Evolutionary conservation across 495 filamentous ascomycete genomes (phyloP).

Genomic region (Platismatia glauca): DNA sequence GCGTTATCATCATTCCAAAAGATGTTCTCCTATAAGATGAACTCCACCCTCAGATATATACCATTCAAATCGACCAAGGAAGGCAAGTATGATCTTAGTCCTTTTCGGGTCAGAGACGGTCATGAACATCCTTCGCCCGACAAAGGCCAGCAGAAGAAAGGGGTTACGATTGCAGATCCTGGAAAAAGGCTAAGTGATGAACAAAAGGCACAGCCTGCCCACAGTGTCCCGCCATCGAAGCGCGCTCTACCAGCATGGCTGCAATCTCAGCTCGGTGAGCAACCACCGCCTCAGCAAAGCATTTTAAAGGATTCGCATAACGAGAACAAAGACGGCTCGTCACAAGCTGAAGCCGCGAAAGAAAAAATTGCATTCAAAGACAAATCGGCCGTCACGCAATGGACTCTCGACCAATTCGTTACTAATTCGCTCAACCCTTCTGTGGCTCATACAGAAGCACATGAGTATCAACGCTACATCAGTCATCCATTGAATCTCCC

Average conservation of each 20-base stretch:
- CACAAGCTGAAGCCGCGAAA: slow-evolving; percentile 5
- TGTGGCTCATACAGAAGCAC: slow-evolving; percentile 62
- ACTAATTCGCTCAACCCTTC: slow-evolving; percentile 69
- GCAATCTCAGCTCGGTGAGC: slow-evolving; percentile 33
- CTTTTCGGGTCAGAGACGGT: slow-evolving; percentile 65
- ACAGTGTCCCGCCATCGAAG: slow-evolving; percentile 4
- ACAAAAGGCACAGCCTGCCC: neutral
- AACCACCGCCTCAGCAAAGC: slow-evolving; percentile 31
- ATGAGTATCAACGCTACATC: slow-evolving; percentile 87
- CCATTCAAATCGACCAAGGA: slow-evolving; percentile 62
- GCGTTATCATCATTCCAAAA: slow-evolving; percentile 79
- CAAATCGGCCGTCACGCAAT: slow-evolving; percentile 66
- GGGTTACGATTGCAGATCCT: slow-evolving; percentile 52
- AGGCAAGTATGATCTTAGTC: slow-evolving; percentile 68
- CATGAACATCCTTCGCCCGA: slow-evolving; percentile 39
- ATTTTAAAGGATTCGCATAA: slow-evolving; percentile 38
- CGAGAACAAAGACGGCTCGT: neutral
- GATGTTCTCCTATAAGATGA: slow-evolving; percentile 83
- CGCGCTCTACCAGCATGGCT: slow-evolving; percentile 34
- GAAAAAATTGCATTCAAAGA: slow-evolving; percentile 32
- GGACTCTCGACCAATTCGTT: slow-evolving; percentile 80
- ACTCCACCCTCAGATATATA: slow-evolving; percentile 72
- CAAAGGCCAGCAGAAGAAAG: slow-evolving; percentile 46
- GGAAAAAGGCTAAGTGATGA: slow-evolving; percentile 30
- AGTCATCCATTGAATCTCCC: slow-evolving; percentile 83